A percentile compares a stretch with the other conserved stretches of the same genome.
Evolutionary conservation across 768 basidiomycete genomes (phyloP).

Genomic region (Mycena maculata): DNA sequence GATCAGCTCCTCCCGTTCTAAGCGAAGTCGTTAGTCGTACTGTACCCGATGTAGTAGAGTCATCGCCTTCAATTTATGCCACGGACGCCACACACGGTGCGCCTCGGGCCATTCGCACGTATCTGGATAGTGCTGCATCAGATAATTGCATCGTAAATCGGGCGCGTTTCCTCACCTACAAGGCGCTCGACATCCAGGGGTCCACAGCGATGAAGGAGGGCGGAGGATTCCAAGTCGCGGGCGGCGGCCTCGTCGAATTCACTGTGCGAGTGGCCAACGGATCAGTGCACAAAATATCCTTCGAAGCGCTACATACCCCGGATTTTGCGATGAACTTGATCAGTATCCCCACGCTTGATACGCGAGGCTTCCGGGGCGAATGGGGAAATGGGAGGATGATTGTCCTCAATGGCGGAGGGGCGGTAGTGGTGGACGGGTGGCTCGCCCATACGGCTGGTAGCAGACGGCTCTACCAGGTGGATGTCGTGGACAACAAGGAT

Average conservation of each 20-base stretch:
- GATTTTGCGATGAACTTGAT: not conserved
- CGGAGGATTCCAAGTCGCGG: not conserved
- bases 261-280: not conserved
- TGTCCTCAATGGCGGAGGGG: not conserved
- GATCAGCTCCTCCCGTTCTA: not conserved
- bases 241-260: not conserved
- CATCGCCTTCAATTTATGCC: not conserved
- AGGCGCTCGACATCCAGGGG: not conserved
- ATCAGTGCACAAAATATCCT: not conserved
- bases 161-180: not conserved
- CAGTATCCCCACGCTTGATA: not conserved
- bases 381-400: not conserved
- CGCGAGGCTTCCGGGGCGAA: not conserved
- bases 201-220: not conserved
- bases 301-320: not conserved
- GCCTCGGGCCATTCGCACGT: not conserved
- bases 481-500: not conserved
- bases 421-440: not conserved
- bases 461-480: not conserved
- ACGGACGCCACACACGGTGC: not conserved
- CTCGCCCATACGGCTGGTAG: not conserved
- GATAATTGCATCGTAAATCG: not conserved
- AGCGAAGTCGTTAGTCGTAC: not conserved
- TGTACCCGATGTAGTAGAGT: constrained; percentile 5
- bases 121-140: not conserved